These are phyloP conservation scores for Sporothrix euskadiensis DNA, from an alignment of 2,329 filamentous ascomycete species.

Conservation along the genomic window DNA sequence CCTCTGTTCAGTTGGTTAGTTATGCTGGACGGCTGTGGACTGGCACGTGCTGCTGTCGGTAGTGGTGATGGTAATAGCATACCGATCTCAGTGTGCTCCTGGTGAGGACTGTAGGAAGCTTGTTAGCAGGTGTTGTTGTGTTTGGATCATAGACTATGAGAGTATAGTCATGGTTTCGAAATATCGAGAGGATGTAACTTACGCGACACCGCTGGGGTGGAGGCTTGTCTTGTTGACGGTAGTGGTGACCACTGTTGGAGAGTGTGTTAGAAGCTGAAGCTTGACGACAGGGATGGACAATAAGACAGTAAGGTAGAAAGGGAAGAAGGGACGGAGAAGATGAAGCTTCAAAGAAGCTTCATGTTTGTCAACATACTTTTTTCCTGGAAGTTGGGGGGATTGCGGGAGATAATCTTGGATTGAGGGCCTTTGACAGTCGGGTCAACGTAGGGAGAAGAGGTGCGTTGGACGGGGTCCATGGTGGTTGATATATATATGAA, in stretches of 20 bases:
- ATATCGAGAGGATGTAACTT: conserved; percentile 48
- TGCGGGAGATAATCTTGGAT: conserved; percentile 44
- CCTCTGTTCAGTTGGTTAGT: conserved; percentile 53
- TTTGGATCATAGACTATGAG: background rate
- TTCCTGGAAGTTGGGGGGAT: conserved; percentile 31
- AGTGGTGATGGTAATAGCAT: conserved; percentile 35
- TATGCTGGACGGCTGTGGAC: background rate
- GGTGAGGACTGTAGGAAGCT: conserved; percentile 58
- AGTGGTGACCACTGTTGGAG: conserved; percentile 52
- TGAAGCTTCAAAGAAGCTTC: background rate
- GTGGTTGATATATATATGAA: conserved; percentile 37
- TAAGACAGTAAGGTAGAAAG: background rate
- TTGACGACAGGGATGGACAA: background rate
- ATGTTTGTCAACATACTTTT: conserved; percentile 37
- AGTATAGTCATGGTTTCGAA: background rate
- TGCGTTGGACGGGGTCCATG: conserved; percentile 47
- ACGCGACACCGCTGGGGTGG: conserved; percentile 88
- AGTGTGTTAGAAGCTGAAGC: conserved; percentile 28
- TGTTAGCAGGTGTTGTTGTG: background rate
- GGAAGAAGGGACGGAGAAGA: conserved; percentile 27
- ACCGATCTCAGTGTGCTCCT: conserved; percentile 87
- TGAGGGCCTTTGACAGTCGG: conserved; percentile 48
- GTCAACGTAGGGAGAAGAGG: conserved; percentile 49
- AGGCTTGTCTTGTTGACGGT: conserved; percentile 88
- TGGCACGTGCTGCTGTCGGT: background rate